Evolutionary conservation across 2,329 filamentous ascomycete species (phyloP).

Genomic region (Pseudodiploospora longispora): DNA sequence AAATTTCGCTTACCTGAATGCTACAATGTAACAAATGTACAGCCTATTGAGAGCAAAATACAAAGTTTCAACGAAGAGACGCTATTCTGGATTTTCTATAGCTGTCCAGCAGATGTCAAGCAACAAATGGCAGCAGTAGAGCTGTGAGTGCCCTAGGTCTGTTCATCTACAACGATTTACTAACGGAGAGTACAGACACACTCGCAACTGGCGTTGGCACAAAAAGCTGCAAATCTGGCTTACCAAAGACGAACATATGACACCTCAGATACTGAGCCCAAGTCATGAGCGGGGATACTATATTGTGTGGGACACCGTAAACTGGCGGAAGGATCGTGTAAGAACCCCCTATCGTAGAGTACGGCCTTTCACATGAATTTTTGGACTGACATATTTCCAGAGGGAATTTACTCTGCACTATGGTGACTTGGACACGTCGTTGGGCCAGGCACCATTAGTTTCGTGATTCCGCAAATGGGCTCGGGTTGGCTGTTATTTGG

Average conservation of each 20-base stretch:
- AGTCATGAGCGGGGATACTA: conserved; percentile 58
- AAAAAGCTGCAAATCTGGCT: conserved; percentile 60
- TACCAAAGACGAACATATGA: conserved; percentile 60
- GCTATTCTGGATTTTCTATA: conserved; percentile 63
- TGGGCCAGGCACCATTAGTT: conserved; percentile 24
- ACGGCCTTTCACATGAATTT: conserved; percentile 7
- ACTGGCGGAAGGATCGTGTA: conserved; percentile 57
- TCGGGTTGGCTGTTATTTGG: conserved; percentile 4
- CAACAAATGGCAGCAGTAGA: conserved; percentile 57
- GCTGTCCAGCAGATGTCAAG: conserved; percentile 53
- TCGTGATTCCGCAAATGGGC: conserved; percentile 13
- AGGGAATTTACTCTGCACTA: conserved; percentile 55
- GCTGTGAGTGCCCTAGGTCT: conserved; percentile 37
- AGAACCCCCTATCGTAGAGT: conserved; percentile 19
- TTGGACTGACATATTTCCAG: conserved; percentile 26
- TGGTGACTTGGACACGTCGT: conserved; percentile 48
- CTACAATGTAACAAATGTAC: conserved; percentile 59
- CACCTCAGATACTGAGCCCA: conserved; percentile 49
- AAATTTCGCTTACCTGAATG: conserved; percentile 55
- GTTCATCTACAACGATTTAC: not conserved
- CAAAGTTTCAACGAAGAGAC: conserved; percentile 61
- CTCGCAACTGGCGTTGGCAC: conserved; percentile 61
- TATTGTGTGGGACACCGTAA: conserved; percentile 55
- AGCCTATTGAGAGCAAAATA: conserved; percentile 57
- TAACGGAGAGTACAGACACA: conserved; percentile 37